Base-by-base conservation (phyloP, 108 stramenopile genomes). In the Nannochloropsis gaditana region DNA sequence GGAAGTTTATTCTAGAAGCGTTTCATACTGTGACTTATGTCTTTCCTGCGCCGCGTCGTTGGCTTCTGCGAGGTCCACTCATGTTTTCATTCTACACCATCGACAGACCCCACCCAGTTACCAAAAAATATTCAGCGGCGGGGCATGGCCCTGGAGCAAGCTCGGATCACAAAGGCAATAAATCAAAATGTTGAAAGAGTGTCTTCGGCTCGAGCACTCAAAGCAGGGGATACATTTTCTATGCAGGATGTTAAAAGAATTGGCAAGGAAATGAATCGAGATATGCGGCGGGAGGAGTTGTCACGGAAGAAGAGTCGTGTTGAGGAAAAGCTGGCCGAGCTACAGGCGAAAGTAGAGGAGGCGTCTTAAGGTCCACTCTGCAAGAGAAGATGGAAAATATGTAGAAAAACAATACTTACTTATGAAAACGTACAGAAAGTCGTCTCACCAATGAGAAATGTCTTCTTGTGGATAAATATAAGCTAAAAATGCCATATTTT, bases 261-360 rank as follows among this genome's bases (percentile, higher is more conserved):
- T n/a, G 59, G 59, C 59, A 73, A 73, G 8, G 59, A 73, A n/a
- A n/a, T 73, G 59, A 73, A 73, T 73, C 59, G 59, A n/a, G 59
- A 73, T 73, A 73, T 73, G 3, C 59, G 59, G 15, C 59, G 59
- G 8, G 59, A 73, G 59, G 59, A 73, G 59, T 4, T 73, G 59
- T n/a, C 59, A n/a, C 15, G 59, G 59, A 73, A 73, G 6, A 73
- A 73, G 59, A 73, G 19, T n/a, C 59, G 59, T 15, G 59, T 73
- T 15, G 59, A 73, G 59, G 59, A 73, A n/a, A 73, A 73, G 59
- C 59, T 73, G 59, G 59, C 59, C 15, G 59, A 73, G n/a, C n/a
- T 73, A n/a, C 59, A 73, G 59, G 59, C 59, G 59, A 73, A 73
- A n/a, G n/a, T 73, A 73, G 59, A 73, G 31, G 31, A 31, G 31